Conservation (phyloP, 2,329 filamentous ascomycete genomes). For the Penicillium sp. region DNA sequence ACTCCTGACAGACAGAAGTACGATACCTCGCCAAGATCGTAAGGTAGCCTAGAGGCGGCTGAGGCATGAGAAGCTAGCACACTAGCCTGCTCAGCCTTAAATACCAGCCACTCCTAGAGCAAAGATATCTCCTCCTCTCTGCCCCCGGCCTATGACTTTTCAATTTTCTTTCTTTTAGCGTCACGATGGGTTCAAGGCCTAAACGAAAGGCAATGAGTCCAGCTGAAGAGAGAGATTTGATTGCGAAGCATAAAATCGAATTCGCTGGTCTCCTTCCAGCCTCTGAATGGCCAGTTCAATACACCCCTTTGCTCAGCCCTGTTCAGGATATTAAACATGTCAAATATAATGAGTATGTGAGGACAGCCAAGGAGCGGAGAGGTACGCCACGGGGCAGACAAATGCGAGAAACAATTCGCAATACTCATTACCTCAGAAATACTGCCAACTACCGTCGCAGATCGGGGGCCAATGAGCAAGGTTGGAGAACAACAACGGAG, state of each 20-base stretch:
- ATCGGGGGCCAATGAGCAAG: not conserved
- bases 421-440: not conserved
- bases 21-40: not conserved
- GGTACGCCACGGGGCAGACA: not conserved
- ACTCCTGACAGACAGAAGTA: not conserved
- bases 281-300: not conserved
- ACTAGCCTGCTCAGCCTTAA: not conserved
- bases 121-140: not conserved
- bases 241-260: not conserved
- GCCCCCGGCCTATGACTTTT: not conserved
- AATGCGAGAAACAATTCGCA: not conserved
- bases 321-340: not conserved
- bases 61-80: not conserved
- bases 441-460: not conserved
- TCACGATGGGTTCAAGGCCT: not conserved
- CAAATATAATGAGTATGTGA: not conserved
- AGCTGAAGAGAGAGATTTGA: not conserved
- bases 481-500: not conserved
- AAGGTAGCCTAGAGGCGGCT: not conserved
- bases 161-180: not conserved
- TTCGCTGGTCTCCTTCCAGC: not conserved
- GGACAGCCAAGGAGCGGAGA: not conserved
- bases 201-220: not conserved
- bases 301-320: not conserved
- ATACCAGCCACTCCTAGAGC: not conserved